Base-by-base conservation (phyloP, 2,329 filamentous ascomycete species). In the Trichoderma koningii region DNA sequence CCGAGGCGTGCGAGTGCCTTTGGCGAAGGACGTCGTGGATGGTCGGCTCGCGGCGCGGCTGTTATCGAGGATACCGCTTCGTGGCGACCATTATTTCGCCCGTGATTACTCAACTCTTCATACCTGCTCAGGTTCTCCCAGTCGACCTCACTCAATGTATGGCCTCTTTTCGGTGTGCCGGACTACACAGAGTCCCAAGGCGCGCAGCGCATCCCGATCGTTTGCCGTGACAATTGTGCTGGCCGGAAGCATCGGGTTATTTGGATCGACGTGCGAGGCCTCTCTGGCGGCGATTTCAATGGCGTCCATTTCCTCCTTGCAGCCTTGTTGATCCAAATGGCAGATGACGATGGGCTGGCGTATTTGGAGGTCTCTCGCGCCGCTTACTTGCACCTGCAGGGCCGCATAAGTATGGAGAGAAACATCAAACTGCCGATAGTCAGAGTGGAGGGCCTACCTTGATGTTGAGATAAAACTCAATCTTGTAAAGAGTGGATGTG, bases 241-340 rank as follows among this genome's bases (percentile, higher is more conserved):
- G 1, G 93, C 89, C 0, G 95, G 93, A n/a, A 97, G 79, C 89
- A 96, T 93, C 0, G 93, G 95, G 67, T 96, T 92, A 68, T 95
- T 91, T 0, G 90, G 90, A 70, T 94, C 92, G 67, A 98, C 89
- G 67, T 91, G 87, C 17, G 91, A 90, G 2, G 95, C 94, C 71
- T 98, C 94, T 76, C 93, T 94, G 50, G 95, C 95, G 0, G 95
- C 91, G 77, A 97, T 92, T 74, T 97, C 93, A 68, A 99, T 98
- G 44, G 93, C 93, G 72, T 97, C 93, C 92, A 99, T 97, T 79
- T 98, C 95, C 75, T 97, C 93, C 76, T 96, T 97, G 79, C 95
- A 99, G 17, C 90, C 91, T 70, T 96, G 92, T 73, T 97, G 92
- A 73, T 99, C 95, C 68, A 97, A 87, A 0, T 95, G 94, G 73